Conservation (phyloP, 169 alveolate genomes). For the Plasmodium reichenowi region DNA sequence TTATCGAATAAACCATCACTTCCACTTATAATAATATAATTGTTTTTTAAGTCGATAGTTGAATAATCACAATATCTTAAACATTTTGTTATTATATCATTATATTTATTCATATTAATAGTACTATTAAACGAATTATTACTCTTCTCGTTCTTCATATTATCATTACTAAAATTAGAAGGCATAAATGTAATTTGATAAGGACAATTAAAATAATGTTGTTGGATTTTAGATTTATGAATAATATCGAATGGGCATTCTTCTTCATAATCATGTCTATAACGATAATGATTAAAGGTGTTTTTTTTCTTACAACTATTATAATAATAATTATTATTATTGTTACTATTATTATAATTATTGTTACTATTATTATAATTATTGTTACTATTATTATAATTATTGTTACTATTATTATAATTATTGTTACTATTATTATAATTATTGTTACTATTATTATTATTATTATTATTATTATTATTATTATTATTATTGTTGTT, state of each 20-base stretch:
- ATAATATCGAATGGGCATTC: constrained; percentile 31
- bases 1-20: constrained; percentile 74
- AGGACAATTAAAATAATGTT: constrained; percentile 76
- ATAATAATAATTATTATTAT: too few species aligned
- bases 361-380: too few species aligned
- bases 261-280: constrained; percentile 15
- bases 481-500: too few species aligned
- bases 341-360: neutral
- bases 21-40: constrained; percentile 68
- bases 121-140: constrained; percentile 4
- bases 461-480: too few species aligned
- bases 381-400: too few species aligned
- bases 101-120: constrained; percentile 53
- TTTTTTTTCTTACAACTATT: too few species aligned
- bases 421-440: too few species aligned
- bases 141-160: neutral
- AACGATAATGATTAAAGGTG: constrained; percentile 45
- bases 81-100: constrained; percentile 60
- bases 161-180: constrained; percentile 3
- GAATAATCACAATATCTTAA: constrained; percentile 67
- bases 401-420: too few species aligned
- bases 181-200: constrained; percentile 68
- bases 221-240: constrained; percentile 73
- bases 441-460: too few species aligned
- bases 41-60: constrained; percentile 14